Conservation (phyloP, 371 early-diverging fungal genomes). For the Mortierella sp. region DNA sequence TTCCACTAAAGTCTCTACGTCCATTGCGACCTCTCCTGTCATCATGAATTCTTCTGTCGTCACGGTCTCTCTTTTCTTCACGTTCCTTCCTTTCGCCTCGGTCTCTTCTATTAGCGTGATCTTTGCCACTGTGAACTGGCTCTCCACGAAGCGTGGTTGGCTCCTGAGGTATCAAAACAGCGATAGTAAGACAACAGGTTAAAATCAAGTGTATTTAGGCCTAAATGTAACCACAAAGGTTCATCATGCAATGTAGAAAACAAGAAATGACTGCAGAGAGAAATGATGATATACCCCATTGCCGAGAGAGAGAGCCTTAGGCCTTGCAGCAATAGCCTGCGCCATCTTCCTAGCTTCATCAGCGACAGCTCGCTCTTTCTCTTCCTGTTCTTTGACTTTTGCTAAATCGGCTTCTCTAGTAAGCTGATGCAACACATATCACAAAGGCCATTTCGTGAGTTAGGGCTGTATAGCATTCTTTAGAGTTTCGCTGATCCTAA, state of each 20-base stretch:
- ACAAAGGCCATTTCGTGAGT: background rate
- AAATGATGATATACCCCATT: slow-evolving; percentile 13
- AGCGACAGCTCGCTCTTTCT: slow-evolving; percentile 44
- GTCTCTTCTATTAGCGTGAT: background rate
- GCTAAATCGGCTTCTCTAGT: slow-evolving; percentile 43
- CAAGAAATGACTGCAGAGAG: slow-evolving; percentile 12
- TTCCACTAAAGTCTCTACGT: slow-evolving; percentile 11
- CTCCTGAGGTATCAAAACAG: background rate
- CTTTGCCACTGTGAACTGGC: background rate
- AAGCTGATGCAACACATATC: slow-evolving; percentile 21
- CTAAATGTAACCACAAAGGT: background rate
- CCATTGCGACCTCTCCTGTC: slow-evolving; percentile 14
- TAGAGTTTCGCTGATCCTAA: background rate
- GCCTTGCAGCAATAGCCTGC: slow-evolving; percentile 37
- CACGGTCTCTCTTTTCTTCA: slow-evolving; percentile 4
- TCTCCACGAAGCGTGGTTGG: background rate
- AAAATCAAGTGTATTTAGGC: too few species aligned
- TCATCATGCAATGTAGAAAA: background rate
- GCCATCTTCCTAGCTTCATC: slow-evolving; percentile 47
- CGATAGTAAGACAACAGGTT: background rate
- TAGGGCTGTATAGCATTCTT: too few species aligned
- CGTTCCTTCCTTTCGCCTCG: background rate
- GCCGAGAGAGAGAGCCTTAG: slow-evolving; percentile 19
- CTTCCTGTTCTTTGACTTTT: slow-evolving; percentile 54
- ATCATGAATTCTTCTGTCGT: slow-evolving; percentile 10